Evolutionary conservation across 441 rosid species (phyloP).

Genomic region (Populus hybrid): DNA sequence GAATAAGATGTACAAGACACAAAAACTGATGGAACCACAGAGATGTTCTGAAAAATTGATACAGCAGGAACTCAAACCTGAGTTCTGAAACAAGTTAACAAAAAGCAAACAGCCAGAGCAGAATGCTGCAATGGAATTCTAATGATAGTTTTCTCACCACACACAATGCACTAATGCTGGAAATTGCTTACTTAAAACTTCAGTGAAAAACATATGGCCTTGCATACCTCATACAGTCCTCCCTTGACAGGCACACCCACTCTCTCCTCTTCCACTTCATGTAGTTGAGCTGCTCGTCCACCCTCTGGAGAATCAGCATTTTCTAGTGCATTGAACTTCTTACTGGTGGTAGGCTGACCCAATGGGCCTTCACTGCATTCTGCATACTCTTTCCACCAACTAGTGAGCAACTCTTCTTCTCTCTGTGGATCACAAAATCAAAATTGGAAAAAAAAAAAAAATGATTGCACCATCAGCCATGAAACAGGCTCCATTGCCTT

Average conservation of each 20-base stretch:
- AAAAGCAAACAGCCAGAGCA: neutral
- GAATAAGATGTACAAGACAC: neutral
- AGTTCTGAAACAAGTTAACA: neutral
- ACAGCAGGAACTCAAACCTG: neutral
- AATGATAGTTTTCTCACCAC: neutral
- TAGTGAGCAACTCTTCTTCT: slow-evolving; percentile 89
- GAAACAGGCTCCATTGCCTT: neutral
- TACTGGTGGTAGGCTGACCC: slow-evolving; percentile 33
- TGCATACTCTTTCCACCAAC: slow-evolving; percentile 97
- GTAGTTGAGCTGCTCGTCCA: slow-evolving; percentile 37
- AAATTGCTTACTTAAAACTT: neutral
- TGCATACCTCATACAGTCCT: slow-evolving; percentile 81
- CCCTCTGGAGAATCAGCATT: slow-evolving; percentile 28
- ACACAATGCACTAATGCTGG: neutral
- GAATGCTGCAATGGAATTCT: neutral
- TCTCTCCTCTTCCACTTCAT: slow-evolving; percentile 79
- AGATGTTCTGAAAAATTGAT: neutral
- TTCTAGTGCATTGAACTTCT: slow-evolving; percentile 29
- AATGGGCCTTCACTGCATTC: slow-evolving; percentile 93
- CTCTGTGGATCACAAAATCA: slow-evolving; percentile 40
- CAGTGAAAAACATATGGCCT: neutral
- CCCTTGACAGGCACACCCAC: slow-evolving; percentile 99
- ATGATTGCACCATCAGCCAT: neutral
- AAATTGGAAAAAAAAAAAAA: neutral
- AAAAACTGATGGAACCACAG: neutral